These are phyloP conservation scores for Botrytis aclada DNA, from an alignment of 2,329 filamentous ascomycete genomes.

Conservation along the genomic window DNA sequence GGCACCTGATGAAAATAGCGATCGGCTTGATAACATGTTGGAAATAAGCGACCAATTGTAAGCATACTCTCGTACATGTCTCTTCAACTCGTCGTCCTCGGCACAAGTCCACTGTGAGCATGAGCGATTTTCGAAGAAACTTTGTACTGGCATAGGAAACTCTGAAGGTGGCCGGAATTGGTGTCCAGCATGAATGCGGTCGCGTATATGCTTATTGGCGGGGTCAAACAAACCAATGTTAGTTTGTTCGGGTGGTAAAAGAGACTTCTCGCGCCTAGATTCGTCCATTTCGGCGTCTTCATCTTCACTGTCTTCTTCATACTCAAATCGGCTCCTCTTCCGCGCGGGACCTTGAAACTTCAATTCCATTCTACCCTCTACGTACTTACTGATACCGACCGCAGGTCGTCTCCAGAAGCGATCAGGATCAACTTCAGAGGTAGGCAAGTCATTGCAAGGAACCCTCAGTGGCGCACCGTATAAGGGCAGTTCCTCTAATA, in stretches of 20 bases:
- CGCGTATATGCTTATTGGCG: conserved; percentile 84
- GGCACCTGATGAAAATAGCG: conserved; percentile 76
- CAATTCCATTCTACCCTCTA: conserved; percentile 75
- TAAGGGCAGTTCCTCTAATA: conserved; percentile 77
- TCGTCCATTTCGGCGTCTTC: conserved; percentile 46
- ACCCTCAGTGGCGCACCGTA: conserved; percentile 65
- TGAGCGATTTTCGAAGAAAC: conserved; percentile 82
- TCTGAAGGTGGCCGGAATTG: conserved; percentile 92
- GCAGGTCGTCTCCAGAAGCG: conserved; percentile 72
- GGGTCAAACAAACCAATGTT: conserved; percentile 85
- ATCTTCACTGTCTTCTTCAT: conserved; percentile 68
- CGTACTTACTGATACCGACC: conserved; percentile 81
- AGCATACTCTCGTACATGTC: conserved; percentile 83
- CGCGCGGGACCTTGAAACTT: conserved; percentile 60
- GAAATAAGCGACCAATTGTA: conserved; percentile 98
- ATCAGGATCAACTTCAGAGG: conserved; percentile 63
- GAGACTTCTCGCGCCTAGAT: conserved; percentile 33
- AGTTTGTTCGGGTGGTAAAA: conserved; percentile 64
- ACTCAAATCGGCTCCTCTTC: conserved; percentile 81
- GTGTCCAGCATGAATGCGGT: conserved; percentile 85
- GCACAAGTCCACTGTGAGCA: conserved; percentile 88
- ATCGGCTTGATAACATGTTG: conserved; percentile 70
- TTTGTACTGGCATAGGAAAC: conserved; percentile 82
- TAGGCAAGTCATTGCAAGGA: conserved; percentile 55
- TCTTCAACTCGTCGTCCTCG: conserved; percentile 87